Evolutionary conservation across 2,329 filamentous ascomycete genomes (phyloP), one percentile per base, ranked within the genome.

Genomic region (Colletotrichum orbiculare): DNA sequence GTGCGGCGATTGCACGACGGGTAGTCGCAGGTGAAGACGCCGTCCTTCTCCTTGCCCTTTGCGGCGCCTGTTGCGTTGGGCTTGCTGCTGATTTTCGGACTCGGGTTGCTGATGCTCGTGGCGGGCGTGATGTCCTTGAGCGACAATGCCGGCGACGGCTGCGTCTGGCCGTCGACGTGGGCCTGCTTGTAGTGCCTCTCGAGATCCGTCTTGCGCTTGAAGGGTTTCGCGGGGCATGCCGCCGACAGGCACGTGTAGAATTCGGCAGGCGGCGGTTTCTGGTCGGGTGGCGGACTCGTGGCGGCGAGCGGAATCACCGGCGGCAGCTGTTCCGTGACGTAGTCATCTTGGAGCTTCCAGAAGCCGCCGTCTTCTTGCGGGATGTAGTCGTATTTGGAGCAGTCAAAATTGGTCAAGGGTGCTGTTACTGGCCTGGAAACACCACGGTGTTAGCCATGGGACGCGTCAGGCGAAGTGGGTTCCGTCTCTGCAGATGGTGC

Each of bases 201-300:
- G 11, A 87, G 81, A 72, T 88, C 86, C 11, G 84, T 83, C 55
- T 79, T 78, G 41, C 85, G 81, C 70, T 79, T 79, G 71, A 87
- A 87, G 2, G 78, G 77, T 54, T 78, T 78, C 17, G 77, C 73
- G 33, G 73, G 73, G 73, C 85, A 87, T 34, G 74, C 76, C 3
- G 74, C 73, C 33, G 72, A 68, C 11, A 78, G 72, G 71, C 82
- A 85, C 6, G 67, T 67, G 52, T 61, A 25, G 25, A 25, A 68
- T 47, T 67, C 67, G 37, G 65, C 52, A 11, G 67, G 60, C 41
- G 65, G 61, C 33, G 46, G 9, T 35, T 56, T 64, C 42, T 66
- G 67, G 15, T 66, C 15, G 1, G 67, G 67, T n/a, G 65, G 67
- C 46, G 42, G 52, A 35, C 58, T 62, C 25, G 67, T 68, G 9